Conservation (phyloP, 1,284 basidiomycete species). For the Leucoagaricus sp. region DNA sequence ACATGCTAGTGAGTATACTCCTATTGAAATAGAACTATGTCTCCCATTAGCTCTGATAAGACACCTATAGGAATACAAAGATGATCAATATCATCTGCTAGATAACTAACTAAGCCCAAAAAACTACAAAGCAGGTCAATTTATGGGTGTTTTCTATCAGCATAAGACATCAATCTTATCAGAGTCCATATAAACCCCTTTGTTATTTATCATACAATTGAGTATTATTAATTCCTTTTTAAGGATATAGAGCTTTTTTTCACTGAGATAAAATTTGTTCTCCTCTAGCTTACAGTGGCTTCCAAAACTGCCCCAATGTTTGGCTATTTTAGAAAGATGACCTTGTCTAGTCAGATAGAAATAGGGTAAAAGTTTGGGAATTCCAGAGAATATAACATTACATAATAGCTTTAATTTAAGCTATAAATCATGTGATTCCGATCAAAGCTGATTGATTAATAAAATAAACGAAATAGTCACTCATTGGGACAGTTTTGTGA, state of each 20-base stretch:
- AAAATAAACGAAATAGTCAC: too few species aligned
- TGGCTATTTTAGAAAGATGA: too few species aligned
- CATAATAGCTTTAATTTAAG: too few species aligned
- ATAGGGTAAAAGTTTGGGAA: too few species aligned
- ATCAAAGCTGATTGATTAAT: too few species aligned
- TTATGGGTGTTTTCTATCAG: constrained; percentile 13
- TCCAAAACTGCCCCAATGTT: too few species aligned
- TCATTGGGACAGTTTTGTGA: too few species aligned
- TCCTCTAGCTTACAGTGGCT: too few species aligned
- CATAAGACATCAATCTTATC: constrained; percentile 11
- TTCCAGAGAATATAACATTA: too few species aligned
- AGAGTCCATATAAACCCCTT: constrained; percentile 12
- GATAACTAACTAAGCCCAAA: constrained; percentile 10
- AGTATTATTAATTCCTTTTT: too few species aligned
- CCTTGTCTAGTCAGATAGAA: too few species aligned
- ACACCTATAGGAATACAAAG: constrained; percentile 11
- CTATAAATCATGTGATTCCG: too few species aligned
- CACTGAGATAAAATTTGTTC: constrained; percentile 9
- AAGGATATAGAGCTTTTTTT: background rate
- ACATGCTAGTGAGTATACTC: constrained; percentile 30
- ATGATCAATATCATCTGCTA: constrained; percentile 9
- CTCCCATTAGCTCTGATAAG: constrained; percentile 1
- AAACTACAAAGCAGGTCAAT: constrained; percentile 7
- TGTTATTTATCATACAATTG: background rate
- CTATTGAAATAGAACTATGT: constrained; percentile 29